Conservation (phyloP, 2,329 filamentous ascomycete species). For the Beauveria brongniartii region DNA sequence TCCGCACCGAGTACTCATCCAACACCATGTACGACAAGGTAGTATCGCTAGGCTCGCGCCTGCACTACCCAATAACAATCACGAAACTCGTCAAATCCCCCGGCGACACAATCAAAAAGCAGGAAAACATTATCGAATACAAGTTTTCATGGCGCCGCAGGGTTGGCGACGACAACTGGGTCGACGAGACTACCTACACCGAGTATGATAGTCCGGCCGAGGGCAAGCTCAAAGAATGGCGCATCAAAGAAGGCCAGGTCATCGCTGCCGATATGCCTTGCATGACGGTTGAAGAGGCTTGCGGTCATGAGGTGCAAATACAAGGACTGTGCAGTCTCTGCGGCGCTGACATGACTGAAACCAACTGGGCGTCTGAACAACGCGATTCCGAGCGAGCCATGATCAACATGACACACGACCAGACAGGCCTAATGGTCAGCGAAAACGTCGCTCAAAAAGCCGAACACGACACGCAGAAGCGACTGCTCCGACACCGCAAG, state of each 20-base stretch:
- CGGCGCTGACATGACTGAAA: conserved; percentile 92
- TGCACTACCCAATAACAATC: conserved; percentile 91
- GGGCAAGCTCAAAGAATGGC: conserved; percentile 71
- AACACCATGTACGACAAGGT: conserved; percentile 30
- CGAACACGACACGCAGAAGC: conserved; percentile 78
- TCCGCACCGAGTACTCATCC: not conserved
- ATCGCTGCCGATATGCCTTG: conserved; percentile 50
- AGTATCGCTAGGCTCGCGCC: conserved; percentile 49
- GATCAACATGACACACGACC: conserved; percentile 92
- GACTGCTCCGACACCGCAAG: conserved; percentile 72
- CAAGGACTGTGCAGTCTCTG: conserved; percentile 86
- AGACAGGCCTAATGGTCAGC: conserved; percentile 79
- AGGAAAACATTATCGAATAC: conserved; percentile 78
- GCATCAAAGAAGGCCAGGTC: conserved; percentile 58
- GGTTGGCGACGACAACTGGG: conserved; percentile 56
- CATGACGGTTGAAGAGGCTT: conserved; percentile 81
- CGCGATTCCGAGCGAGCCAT: conserved; percentile 78
- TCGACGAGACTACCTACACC: conserved; percentile 59
- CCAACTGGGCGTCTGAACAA: conserved; percentile 72
- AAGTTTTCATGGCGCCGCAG: conserved; percentile 73
- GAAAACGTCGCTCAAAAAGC: conserved; percentile 69
- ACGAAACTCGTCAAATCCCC: conserved; percentile 71
- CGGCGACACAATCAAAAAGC: conserved; percentile 66
- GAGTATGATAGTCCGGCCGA: conserved; percentile 80
- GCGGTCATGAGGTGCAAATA: conserved; percentile 84